phyloP scores from a whole-genome alignment of 2,329 filamentous ascomycete species.

The Grosmannia huntii region DNA sequence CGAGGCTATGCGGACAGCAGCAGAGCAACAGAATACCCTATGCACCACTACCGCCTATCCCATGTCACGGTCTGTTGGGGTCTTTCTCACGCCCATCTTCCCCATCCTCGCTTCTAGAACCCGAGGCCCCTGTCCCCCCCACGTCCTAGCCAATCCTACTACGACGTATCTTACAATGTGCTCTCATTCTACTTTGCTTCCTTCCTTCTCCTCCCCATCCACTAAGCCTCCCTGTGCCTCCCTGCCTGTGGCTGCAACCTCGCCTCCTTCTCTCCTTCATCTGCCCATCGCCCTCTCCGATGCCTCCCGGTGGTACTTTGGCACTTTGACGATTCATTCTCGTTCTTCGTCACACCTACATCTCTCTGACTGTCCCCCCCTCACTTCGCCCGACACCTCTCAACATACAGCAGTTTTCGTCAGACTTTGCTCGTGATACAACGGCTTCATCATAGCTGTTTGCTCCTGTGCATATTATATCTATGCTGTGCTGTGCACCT shows the following conservation, averaged over 20 bases:
- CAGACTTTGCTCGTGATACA: too few relatives aligned
- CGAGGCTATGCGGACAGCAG: neutral
- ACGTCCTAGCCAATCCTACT: neutral
- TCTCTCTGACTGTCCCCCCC: neutral
- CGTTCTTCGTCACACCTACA: neutral
- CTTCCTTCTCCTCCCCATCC: neutral
- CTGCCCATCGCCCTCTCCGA: neutral
- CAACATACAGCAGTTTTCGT: too few relatives aligned
- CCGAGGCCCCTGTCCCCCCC: neutral
- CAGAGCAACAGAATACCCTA: neutral
- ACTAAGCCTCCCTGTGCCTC: neutral
- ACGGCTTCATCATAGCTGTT: too few relatives aligned
- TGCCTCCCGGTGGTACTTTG: neutral
- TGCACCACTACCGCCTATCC: neutral
- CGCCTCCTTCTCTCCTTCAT: neutral
- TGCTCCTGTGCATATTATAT: neutral
- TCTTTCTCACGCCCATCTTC: neutral
- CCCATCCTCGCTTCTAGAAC: neutral
- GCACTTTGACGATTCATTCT: neutral
- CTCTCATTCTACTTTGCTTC: too few relatives aligned
- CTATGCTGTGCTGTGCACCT: neutral
- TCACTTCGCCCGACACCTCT: neutral
- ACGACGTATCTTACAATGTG: neutral
- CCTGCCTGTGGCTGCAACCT: neutral
- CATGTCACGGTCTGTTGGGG: neutral